Evolutionary conservation across 2,329 filamentous ascomycete species (phyloP).

Genomic region (Fusarium sp.): DNA sequence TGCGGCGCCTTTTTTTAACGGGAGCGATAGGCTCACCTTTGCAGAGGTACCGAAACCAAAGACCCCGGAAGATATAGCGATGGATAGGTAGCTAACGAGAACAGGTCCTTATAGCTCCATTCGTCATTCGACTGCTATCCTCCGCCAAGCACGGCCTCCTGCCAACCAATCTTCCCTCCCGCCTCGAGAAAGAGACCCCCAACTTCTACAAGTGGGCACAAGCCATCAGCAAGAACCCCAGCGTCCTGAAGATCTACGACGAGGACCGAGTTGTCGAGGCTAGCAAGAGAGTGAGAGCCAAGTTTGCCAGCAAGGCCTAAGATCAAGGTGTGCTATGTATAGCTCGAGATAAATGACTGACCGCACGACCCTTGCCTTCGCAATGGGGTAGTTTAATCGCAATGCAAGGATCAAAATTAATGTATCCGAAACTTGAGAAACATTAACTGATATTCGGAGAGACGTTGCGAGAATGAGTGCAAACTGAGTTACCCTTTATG

Average conservation of each 20-base stretch:
- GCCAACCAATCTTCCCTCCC: conserved; percentile 57
- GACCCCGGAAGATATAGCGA: background rate
- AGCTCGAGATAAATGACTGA: background rate
- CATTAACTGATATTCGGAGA: background rate
- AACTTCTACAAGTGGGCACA: conserved; percentile 75
- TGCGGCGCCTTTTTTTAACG: conserved; percentile 70
- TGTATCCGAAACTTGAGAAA: background rate
- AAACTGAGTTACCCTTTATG: background rate
- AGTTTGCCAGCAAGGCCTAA: conserved; percentile 17
- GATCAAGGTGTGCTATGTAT: conserved; percentile 3
- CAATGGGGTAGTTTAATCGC: conserved; percentile 1
- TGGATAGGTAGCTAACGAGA: background rate
- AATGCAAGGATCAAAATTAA: conserved; percentile 3
- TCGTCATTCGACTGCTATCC: conserved; percentile 69
- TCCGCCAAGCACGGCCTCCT: conserved; percentile 65
- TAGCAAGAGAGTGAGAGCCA: conserved; percentile 34
- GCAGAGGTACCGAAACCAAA: conserved; percentile 69
- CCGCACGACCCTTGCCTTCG: background rate
- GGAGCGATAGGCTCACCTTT: conserved; percentile 71
- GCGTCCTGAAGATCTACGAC: conserved; percentile 71
- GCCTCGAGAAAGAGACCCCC: conserved; percentile 65
- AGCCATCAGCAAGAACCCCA: conserved; percentile 68
- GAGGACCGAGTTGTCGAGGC: conserved; percentile 49
- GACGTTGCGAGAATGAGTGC: background rate
- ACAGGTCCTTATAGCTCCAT: conserved; percentile 72